These are phyloP conservation scores for Acanthamoeba healyi DNA, from an alignment of 208 protist genomes.

Conservation along the genomic window DNA sequence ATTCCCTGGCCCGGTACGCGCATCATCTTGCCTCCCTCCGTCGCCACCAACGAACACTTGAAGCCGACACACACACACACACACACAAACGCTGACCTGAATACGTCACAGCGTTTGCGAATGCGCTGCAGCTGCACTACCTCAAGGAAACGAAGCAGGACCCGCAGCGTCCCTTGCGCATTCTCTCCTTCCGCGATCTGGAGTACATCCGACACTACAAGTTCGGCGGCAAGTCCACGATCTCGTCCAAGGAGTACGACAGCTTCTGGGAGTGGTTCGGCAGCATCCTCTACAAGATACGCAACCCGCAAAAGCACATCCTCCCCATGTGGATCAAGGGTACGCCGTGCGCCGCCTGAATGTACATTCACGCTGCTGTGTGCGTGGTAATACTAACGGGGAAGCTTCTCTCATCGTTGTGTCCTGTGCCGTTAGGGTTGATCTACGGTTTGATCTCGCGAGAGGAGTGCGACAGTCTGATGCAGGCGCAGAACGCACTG, in stretches of 20 bases:
- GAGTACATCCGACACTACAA: constrained; percentile 54
- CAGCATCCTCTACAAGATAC: constrained; percentile 68
- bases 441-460: constrained; percentile 60
- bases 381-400: neutral
- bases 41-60: no score
- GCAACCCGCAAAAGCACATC: constrained; percentile 71
- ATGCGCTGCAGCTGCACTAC: constrained; percentile 69
- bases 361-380: neutral
- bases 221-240: constrained; percentile 54
- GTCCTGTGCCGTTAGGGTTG: neutral
- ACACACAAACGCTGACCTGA: no score
- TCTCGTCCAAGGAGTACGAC: constrained; percentile 54
- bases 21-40: no score
- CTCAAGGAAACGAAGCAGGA: constrained; percentile 68
- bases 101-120: constrained; percentile 66
- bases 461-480: constrained; percentile 50
- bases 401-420: no score
- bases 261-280: constrained; percentile 67
- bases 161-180: constrained; percentile 15
- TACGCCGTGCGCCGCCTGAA: neutral
- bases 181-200: constrained; percentile 60
- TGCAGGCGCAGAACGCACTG: constrained; percentile 32
- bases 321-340: constrained; percentile 72
- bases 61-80: no score
- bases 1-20: constrained; percentile 69